These are phyloP conservation scores for Fonsecaea pedrosoi DNA, from an alignment of 2,329 filamentous ascomycete genomes.

Conservation along the genomic window DNA sequence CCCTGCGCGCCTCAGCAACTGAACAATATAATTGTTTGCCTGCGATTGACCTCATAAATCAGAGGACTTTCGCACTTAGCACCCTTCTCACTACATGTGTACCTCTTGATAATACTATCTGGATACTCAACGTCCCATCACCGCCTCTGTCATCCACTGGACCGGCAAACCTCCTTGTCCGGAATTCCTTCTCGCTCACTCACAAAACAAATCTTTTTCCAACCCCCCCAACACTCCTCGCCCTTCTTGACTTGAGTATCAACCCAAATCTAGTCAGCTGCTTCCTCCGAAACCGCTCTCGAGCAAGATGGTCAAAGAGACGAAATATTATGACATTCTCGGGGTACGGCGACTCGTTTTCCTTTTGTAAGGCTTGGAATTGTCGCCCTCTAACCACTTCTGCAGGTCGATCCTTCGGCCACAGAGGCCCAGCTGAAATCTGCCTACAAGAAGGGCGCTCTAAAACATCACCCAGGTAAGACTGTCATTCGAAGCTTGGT, in stretches of 20 bases:
- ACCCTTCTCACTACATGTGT: neutral
- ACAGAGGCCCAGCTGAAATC: slow-evolving; percentile 89
- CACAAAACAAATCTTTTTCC: slow-evolving; percentile 11
- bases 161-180: slow-evolving; percentile 8
- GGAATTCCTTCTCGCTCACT: neutral
- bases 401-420: slow-evolving; percentile 74
- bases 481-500: slow-evolving; percentile 46
- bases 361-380: slow-evolving; percentile 8
- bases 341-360: slow-evolving; percentile 50
- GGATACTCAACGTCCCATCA: neutral
- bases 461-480: slow-evolving; percentile 87
- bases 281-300: neutral
- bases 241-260: neutral
- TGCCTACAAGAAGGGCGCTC: slow-evolving; percentile 88
- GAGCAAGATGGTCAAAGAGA: slow-evolving; percentile 58
- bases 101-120: slow-evolving; percentile 1
- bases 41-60: slow-evolving; percentile 7
- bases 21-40: slow-evolving; percentile 10
- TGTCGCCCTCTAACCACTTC: slow-evolving; percentile 39
- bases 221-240: neutral
- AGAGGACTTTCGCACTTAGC: neutral
- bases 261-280: neutral
- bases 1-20: neutral
- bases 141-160: slow-evolving; percentile 1
- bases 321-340: slow-evolving; percentile 56